Evolutionary conservation across 106 monocot genomes (phyloP).

Genomic region (Agapanthus africanus): DNA sequence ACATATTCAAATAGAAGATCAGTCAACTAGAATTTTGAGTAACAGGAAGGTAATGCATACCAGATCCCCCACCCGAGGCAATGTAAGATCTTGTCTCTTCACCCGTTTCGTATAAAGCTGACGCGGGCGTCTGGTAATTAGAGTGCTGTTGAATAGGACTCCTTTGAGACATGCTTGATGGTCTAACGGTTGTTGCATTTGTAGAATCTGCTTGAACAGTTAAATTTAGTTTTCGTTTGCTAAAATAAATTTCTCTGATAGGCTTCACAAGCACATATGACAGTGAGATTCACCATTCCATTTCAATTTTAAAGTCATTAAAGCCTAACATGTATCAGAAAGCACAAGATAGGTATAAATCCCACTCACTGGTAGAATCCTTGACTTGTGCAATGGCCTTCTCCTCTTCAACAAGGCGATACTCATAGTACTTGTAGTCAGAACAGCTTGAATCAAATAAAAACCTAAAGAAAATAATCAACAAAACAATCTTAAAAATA

Average conservation of each 20-base stretch:
- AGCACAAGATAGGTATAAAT: neutral
- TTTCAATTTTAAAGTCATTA: neutral
- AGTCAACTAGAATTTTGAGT: neutral
- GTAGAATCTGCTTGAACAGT: constrained; percentile 4
- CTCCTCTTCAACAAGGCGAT: constrained; percentile 70
- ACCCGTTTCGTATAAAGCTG: constrained; percentile 67
- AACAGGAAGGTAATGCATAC: constrained; percentile 13
- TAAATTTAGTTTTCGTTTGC: neutral
- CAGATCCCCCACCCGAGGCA: too few species aligned
- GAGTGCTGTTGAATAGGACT: constrained; percentile 33
- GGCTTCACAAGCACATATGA: neutral
- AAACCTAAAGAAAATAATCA: constrained; percentile 49
- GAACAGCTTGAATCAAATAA: constrained; percentile 74
- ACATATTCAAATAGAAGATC: neutral
- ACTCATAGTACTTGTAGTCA: constrained; percentile 88
- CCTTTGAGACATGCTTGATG: constrained; percentile 19
- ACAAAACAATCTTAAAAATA: neutral
- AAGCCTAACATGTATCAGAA: neutral
- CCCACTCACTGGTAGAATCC: constrained; percentile 39
- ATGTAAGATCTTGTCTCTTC: constrained; percentile 26
- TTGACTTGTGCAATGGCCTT: constrained; percentile 49
- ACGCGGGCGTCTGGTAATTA: constrained; percentile 84
- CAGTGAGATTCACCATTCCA: neutral
- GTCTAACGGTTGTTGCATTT: constrained; percentile 10
- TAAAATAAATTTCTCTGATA: neutral